A percentile compares a stretch with the other conserved stretches of the same genome.
Evolutionary conservation across 164 flowering plant species (phyloP).

Genomic region (Akebia trifoliata): DNA sequence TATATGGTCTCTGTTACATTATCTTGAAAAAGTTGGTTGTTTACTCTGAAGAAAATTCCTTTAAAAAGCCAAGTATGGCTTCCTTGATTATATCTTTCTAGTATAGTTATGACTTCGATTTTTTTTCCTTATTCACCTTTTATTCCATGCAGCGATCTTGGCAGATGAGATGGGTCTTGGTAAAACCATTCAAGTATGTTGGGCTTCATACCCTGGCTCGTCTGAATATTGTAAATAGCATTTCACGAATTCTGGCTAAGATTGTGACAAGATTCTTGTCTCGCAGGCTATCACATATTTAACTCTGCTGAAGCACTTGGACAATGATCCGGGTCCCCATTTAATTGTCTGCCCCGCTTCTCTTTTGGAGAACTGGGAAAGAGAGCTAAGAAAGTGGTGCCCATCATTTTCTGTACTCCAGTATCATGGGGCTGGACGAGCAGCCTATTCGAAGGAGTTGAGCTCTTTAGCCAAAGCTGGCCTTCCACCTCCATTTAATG

Average conservation of each 20-base stretch:
- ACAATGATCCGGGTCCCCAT: constrained; percentile 90
- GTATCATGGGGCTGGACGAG: constrained; percentile 77
- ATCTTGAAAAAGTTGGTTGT: neutral
- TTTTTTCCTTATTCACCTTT: neutral
- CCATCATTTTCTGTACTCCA: constrained; percentile 81
- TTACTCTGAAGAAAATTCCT: neutral
- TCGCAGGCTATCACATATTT: constrained; percentile 91
- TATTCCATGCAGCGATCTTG: constrained; percentile 68
- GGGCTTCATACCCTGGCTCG: neutral
- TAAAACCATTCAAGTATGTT: constrained; percentile 84
- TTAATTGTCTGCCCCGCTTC: constrained; percentile 97
- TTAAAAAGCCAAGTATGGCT: neutral
- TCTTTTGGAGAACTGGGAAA: constrained; percentile 96
- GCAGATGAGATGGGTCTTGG: constrained; percentile 99
- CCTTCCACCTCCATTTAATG: constrained; percentile 82
- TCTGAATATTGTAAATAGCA: neutral
- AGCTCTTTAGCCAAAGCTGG: constrained; percentile 63
- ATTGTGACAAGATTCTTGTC: constrained; percentile 14
- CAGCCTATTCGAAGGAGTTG: constrained; percentile 69
- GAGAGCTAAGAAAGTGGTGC: constrained; percentile 91
- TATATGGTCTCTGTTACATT: neutral
- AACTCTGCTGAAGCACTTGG: constrained; percentile 67
- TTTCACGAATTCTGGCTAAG: neutral
- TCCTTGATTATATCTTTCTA: neutral
- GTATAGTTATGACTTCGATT: neutral